Evolutionary conservation across 2,329 filamentous ascomycete species (phyloP).

Genomic region (Orbilia javanica): DNA sequence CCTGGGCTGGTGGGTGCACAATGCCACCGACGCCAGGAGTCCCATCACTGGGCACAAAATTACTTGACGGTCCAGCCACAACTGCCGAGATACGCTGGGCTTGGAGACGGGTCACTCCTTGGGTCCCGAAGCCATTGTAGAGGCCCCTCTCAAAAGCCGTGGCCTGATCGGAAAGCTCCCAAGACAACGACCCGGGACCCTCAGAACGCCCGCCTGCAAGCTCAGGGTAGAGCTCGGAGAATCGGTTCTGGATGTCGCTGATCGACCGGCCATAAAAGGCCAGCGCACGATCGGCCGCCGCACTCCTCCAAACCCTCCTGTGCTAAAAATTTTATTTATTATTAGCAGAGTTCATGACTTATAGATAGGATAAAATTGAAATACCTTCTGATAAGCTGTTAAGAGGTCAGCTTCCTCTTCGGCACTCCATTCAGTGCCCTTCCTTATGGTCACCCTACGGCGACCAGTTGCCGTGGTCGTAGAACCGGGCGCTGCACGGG

Average conservation of each 20-base stretch:
- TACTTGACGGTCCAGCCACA: not conserved
- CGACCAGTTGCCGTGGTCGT: conserved; percentile 42
- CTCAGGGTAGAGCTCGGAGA: conserved; percentile 28
- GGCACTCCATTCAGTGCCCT: conserved; percentile 33
- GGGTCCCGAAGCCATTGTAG: conserved; percentile 44
- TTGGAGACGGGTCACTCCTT: conserved; percentile 18
- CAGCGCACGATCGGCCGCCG: conserved; percentile 25
- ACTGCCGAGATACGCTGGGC: conserved; percentile 29
- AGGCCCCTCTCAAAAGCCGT: conserved; percentile 40
- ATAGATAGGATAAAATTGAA: not conserved
- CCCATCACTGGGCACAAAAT: conserved; percentile 8
- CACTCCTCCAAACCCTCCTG: conserved; percentile 23
- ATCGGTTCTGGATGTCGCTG: conserved; percentile 14
- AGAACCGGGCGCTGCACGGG: not conserved
- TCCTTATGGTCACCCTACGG: conserved; percentile 32
- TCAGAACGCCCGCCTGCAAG: not conserved
- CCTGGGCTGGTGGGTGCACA: conserved; percentile 14
- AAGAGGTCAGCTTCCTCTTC: conserved; percentile 47
- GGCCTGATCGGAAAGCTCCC: conserved; percentile 2
- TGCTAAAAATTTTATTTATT: conserved; percentile 9
- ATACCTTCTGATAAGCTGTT: conserved; percentile 26
- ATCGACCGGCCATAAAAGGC: conserved; percentile 47
- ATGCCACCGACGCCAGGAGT: conserved; percentile 6
- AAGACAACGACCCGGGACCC: not conserved
- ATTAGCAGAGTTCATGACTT: conserved; percentile 27